These are phyloP conservation scores for Salpingoeca rosetta DNA, from an alignment of 78 protist genomes.

Conservation along the genomic window DNA sequence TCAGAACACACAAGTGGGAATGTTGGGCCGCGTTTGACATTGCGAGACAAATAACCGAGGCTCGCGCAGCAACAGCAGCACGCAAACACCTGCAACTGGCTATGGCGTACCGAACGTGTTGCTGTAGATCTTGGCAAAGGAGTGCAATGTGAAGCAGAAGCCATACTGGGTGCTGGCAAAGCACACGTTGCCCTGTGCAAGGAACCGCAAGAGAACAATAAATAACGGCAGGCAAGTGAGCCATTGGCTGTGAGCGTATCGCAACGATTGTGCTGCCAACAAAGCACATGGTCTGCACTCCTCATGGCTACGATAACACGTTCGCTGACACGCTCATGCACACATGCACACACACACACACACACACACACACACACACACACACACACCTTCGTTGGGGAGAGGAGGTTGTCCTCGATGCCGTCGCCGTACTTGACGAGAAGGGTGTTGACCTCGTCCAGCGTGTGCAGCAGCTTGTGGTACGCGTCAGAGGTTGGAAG, in stretches of 20 bases:
- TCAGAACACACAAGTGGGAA: too few species aligned
- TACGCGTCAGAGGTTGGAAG: conserved; percentile 96
- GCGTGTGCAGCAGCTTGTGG: conserved; percentile 49
- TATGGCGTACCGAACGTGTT: not conserved
- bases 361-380: too few species aligned
- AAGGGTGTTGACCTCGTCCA: conserved; percentile 19
- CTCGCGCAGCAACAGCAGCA: too few species aligned
- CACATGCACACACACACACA: too few species aligned
- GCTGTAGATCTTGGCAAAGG: conserved; percentile 72
- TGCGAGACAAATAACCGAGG: too few species aligned
- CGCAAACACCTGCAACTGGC: not conserved
- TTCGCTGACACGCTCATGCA: too few species aligned
- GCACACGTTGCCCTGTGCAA: conserved; percentile 69
- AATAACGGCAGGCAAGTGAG: conserved; percentile 60
- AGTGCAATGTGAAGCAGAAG: conserved; percentile 71
- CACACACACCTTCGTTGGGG: not conserved
- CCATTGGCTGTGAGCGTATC: too few species aligned
- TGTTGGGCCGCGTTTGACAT: too few species aligned
- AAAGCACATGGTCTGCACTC: too few species aligned
- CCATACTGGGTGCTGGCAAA: conserved; percentile 68
- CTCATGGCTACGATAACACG: too few species aligned
- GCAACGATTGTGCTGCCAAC: too few species aligned
- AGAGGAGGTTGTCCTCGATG: not conserved
- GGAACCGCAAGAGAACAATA: not conserved
- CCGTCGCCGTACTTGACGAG: not conserved